phyloP scores from a whole-genome alignment of 139 green algal species.

The Chlorokybus atmophyticus region DNA sequence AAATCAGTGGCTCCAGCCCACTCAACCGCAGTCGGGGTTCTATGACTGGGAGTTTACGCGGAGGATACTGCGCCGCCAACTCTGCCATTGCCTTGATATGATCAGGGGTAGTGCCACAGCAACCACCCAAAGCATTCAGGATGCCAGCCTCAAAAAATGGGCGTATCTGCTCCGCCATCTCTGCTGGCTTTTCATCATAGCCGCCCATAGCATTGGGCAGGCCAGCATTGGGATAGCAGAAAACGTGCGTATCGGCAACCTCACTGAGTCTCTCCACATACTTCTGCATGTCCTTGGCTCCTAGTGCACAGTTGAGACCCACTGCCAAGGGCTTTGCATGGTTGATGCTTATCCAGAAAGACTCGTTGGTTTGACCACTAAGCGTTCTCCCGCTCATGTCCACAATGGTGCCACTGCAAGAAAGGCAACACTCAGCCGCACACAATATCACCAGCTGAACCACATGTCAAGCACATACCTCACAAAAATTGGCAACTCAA shows the following conservation, averaged over 20 bases:
- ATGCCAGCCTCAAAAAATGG: conserved; percentile 76
- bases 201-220: conserved; percentile 96
- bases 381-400: conserved; percentile 89
- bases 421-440: too few species aligned
- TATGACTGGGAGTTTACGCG: conserved; percentile 45
- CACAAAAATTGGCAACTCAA: conserved; percentile 83
- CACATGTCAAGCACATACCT: too few species aligned
- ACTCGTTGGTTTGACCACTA: conserved; percentile 94
- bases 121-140: conserved; percentile 89
- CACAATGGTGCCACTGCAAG: conserved; percentile 88
- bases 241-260: conserved; percentile 80
- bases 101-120: conserved; percentile 78
- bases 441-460: too few species aligned
- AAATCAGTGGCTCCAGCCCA: conserved; percentile 89
- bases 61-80: conserved; percentile 46
- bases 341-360: conserved; percentile 89
- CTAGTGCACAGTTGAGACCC: conserved; percentile 94
- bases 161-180: conserved; percentile 89
- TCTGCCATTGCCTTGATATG: conserved; percentile 75
- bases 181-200: conserved; percentile 86
- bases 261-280: conserved; percentile 83
- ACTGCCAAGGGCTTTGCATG: conserved; percentile 85
- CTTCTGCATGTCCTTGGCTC: conserved; percentile 81
- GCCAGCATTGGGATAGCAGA: conserved; percentile 95
- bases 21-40: conserved; percentile 68